Evolutionary conservation across 108 stramenopile genomes (phyloP), one percentile per base, ranked within the genome.

Genomic region (Aurantiochytrium sp.): DNA sequence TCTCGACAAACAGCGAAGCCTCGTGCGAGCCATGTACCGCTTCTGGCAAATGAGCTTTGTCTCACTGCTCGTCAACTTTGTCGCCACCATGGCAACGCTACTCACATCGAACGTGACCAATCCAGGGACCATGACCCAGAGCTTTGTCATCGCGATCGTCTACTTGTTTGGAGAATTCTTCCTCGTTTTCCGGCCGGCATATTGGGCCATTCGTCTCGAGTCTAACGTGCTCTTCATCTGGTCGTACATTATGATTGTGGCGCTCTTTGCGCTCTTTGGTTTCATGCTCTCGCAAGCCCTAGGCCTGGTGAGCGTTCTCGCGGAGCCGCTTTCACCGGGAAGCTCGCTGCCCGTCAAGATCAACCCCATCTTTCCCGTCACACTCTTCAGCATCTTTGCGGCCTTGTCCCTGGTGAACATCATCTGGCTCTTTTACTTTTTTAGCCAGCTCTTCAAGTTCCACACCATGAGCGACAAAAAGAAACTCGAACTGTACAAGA

Each of bases 211-310:
- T 43, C 76, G 76, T 53, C 76, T 83, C 45, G 76, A 83, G 23
- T 83, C 76, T 12, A 83, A 83, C 76, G 76, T 83, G 45, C 76
- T 83, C 76, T 83, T 83, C 4, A 53, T 83, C 49, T 83, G 76
- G 76, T 83, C 51, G n/a, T 83, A 83, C 76, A 47, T 83, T 45
- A 53, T 83, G 49, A 53, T 53, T 23, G 49, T 83, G 6, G 76
- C 51, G 51, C 51, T 83, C 23, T 47, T 83, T 47, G 76, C 76
- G 51, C 51, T 83, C 76, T 83, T 83, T 53, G 45, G 45, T 4
- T 83, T 53, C 4, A 21, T 53, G 51, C 45, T 83, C 76, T 83
- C 76, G 14, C 76, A 83, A 45, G 76, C 76, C 18, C 76, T 83
- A 43, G 51, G 76, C 76, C 51, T 83, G 6, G 76, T 83, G 16